Evolutionary conservation across 805 yeast genomes (phyloP).

Genomic region (Yarrowia sp.): DNA sequence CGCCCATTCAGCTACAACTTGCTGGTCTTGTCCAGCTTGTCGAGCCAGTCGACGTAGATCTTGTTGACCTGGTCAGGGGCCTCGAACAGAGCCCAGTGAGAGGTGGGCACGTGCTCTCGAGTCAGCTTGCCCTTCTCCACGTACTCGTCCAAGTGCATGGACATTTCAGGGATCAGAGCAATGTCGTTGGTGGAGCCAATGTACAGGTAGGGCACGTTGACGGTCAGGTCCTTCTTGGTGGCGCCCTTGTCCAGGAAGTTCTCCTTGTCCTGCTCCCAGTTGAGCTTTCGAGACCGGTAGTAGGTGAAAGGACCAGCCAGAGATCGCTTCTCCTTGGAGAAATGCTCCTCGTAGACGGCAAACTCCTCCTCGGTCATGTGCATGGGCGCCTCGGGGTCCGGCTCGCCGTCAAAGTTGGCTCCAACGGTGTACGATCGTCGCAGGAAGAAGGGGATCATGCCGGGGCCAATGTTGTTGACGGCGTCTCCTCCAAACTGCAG

Average conservation of each 20-base stretch:
- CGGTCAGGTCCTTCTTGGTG: constrained; percentile 33
- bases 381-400: constrained; percentile 34
- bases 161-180: constrained; percentile 38
- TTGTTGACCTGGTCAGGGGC: constrained; percentile 30
- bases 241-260: constrained; percentile 37
- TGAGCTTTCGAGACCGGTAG: constrained; percentile 38
- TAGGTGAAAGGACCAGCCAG: constrained; percentile 37
- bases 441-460: constrained; percentile 30
- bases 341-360: constrained; percentile 34
- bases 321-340: constrained; percentile 35
- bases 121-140: constrained; percentile 39
- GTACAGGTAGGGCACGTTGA: constrained; percentile 38
- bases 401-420: constrained; percentile 33
- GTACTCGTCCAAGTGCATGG: constrained; percentile 34
- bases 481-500: constrained; percentile 38
- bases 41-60: constrained; percentile 28
- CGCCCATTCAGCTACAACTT: constrained; percentile 2
- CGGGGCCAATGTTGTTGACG: constrained; percentile 34
- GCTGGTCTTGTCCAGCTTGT: constrained; percentile 34
- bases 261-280: constrained; percentile 39
- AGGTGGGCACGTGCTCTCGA: constrained; percentile 31
- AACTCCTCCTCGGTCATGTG: constrained; percentile 40
- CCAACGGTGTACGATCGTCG: constrained; percentile 35
- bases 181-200: constrained; percentile 38
- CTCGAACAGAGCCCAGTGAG: constrained; percentile 38